Evolutionary conservation across 2,329 filamentous ascomycete species (phyloP).

Genomic region (Trichophyton simii): DNA sequence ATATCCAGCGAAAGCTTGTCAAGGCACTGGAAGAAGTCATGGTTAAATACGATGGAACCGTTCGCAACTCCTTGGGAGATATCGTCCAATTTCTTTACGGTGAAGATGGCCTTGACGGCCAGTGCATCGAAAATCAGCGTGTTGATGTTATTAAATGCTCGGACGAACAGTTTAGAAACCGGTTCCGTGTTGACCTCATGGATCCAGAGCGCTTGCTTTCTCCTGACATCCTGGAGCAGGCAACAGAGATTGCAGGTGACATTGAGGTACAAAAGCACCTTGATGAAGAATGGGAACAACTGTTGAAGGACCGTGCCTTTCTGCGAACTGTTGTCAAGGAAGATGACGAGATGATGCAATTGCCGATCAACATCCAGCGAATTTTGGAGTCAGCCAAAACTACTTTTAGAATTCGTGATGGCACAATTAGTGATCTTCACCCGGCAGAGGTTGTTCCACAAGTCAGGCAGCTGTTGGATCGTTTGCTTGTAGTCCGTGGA

Average conservation of each 20-base stretch:
- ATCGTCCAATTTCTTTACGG: slow-evolving; percentile 96
- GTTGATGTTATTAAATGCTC: slow-evolving; percentile 78
- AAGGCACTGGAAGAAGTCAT: slow-evolving; percentile 97
- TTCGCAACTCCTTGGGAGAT: slow-evolving; percentile 91
- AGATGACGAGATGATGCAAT: slow-evolving; percentile 73
- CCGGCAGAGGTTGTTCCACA: slow-evolving; percentile 76
- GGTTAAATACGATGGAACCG: slow-evolving; percentile 93
- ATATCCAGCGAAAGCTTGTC: slow-evolving; percentile 95
- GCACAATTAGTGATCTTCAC: slow-evolving; percentile 74
- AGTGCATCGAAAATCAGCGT: slow-evolving; percentile 82
- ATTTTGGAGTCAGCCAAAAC: slow-evolving; percentile 84
- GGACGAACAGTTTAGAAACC: slow-evolving; percentile 61
- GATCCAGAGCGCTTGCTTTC: slow-evolving; percentile 50
- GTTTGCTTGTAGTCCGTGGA: slow-evolving; percentile 76
- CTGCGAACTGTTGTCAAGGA: slow-evolving; percentile 62
- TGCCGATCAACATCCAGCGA: slow-evolving; percentile 81
- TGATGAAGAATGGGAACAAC: slow-evolving; percentile 74
- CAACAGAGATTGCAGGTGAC: slow-evolving; percentile 74
- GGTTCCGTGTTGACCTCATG: slow-evolving; percentile 81
- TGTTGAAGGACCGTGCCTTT: slow-evolving; percentile 60
- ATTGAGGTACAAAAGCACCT: slow-evolving; percentile 74
- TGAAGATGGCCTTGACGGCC: slow-evolving; percentile 90
- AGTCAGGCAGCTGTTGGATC: slow-evolving; percentile 60
- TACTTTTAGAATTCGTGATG: slow-evolving; percentile 79
- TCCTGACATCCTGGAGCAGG: slow-evolving; percentile 67